Conservation (phyloP, 768 basidiomycete species). For the Boletus pseudo-olivaceus region DNA sequence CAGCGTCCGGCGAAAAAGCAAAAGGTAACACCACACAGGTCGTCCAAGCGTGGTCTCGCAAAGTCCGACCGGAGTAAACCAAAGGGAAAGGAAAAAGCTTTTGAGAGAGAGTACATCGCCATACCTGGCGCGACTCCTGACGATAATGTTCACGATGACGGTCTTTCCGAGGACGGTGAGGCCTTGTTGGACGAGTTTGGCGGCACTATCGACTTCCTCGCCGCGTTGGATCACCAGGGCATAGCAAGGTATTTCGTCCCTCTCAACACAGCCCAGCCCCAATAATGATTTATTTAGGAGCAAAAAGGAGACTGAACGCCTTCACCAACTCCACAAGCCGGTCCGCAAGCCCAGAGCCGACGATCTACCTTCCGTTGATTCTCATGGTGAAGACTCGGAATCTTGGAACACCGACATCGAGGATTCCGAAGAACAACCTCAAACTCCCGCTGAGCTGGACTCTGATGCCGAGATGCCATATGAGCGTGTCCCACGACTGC, state of each 20-base stretch:
- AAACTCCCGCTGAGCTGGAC: slow-evolving; percentile 14
- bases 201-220: slow-evolving; percentile 61
- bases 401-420: slow-evolving; percentile 46
- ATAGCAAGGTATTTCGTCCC: slow-evolving; percentile 62
- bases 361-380: slow-evolving; percentile 67
- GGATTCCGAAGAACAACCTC: slow-evolving; percentile 15
- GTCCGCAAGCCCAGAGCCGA: slow-evolving; percentile 43
- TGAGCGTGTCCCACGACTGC: slow-evolving; percentile 58
- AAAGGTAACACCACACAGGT: slow-evolving; percentile 41
- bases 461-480: slow-evolving; percentile 76
- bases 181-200: slow-evolving; percentile 66
- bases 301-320: slow-evolving; percentile 73
- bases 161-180: slow-evolving; percentile 67
- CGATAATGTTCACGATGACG: slow-evolving; percentile 28
- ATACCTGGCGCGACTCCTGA: slow-evolving; percentile 42
- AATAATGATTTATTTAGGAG: slow-evolving; percentile 49
- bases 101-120: slow-evolving; percentile 56
- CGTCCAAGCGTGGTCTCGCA: slow-evolving; percentile 14
- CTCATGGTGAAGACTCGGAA: slow-evolving; percentile 58
- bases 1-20: slow-evolving; percentile 57
- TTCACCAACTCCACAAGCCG: slow-evolving; percentile 67
- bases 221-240: slow-evolving; percentile 68
- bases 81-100: slow-evolving; percentile 57
- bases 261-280: not conserved
- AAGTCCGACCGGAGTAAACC: slow-evolving; percentile 32